These are phyloP conservation scores for Croton laevigatus DNA, from an alignment of 441 rosid species.

Conservation along the genomic window DNA sequence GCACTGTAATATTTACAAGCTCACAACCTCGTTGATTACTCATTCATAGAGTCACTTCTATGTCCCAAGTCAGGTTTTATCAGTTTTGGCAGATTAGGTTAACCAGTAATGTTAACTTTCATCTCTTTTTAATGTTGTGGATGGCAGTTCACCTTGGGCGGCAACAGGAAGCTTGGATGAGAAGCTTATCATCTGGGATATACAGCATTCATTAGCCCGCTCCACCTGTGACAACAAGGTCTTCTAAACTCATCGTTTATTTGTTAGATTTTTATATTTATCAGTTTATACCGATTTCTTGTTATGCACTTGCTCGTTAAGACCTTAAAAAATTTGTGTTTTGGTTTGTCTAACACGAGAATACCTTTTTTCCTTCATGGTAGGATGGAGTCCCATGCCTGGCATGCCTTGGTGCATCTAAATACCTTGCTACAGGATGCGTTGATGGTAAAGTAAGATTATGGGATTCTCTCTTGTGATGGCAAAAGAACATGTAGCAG, in stretches of 20 bases:
- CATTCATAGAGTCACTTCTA: no score
- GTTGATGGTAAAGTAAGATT: constrained; percentile 63
- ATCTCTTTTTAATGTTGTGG: neutral
- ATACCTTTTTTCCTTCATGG: neutral
- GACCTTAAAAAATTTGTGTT: no score
- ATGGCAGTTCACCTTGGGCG: constrained; percentile 59
- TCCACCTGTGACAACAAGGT: constrained; percentile 77
- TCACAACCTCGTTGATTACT: no score
- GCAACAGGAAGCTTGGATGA: constrained; percentile 88
- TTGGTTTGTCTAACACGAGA: constrained; percentile 1
- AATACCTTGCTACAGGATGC: constrained; percentile 69
- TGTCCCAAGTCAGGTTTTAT: no score
- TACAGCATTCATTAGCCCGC: constrained; percentile 66
- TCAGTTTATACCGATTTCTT: neutral
- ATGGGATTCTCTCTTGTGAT: constrained; percentile 80
- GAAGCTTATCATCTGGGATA: constrained; percentile 83
- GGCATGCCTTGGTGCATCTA: constrained; percentile 68
- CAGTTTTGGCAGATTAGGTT: no score
- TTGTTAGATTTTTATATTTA: neutral
- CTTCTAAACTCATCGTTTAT: constrained; percentile 1
- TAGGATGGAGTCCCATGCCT: constrained; percentile 79
- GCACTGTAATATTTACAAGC: neutral
- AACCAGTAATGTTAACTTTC: neutral
- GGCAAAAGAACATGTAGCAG: constrained; percentile 60
- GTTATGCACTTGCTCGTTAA: neutral